Base-by-base conservation (phyloP, 495 filamentous ascomycete species). In the Tuber brumale region DNA sequence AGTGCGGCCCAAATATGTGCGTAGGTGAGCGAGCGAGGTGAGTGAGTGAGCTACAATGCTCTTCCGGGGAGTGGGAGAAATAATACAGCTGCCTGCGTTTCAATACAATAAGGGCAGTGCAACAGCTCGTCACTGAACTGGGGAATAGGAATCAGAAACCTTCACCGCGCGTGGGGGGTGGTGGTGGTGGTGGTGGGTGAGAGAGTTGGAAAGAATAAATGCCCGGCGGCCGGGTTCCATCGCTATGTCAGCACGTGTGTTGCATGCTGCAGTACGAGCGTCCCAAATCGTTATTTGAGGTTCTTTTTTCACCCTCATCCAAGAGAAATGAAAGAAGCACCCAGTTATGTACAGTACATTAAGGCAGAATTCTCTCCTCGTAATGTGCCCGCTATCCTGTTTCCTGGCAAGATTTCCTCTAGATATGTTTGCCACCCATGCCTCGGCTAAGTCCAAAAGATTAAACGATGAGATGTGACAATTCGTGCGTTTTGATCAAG, bases 21-120 rank as follows among this genome's bases (percentile, higher is more conserved):
- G 57, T 66, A 66, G 27, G 57, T 66, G 57, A 66, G 57, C 14
- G n/a, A 61, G 51, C 10, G 51, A 14, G 51, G 51, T 31, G 37
- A 39, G 51, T 61, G 23, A 61, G n/a, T 31, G 57, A 66, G 57
- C 14, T 66, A 31, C 57, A 72, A 78, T 51, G 44, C 19, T 21
- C 19, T 61, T 66, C 43, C 66, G 35, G 73, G 70, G 39, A 69
- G 57, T 39, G 75, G 42, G 43, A 72, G 70, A 74, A 74, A 70
- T 46, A 12, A 72, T 72, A 39, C 44, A 78, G 57, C 70, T 75
- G 74, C 39, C 35, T 18, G 46, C 46, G 74, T 73, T 78, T 42
- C 69, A 75, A 39, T 48, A 37, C 69, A 76, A 31, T 31, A 76
- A 79, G 48, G 77, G 76, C 76, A 75, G 77, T 79, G 75, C 76